Evolutionary conservation across 495 filamentous ascomycete species (phyloP), one percentile per base, ranked within the genome.

Genomic region (Penicillium lagena): DNA sequence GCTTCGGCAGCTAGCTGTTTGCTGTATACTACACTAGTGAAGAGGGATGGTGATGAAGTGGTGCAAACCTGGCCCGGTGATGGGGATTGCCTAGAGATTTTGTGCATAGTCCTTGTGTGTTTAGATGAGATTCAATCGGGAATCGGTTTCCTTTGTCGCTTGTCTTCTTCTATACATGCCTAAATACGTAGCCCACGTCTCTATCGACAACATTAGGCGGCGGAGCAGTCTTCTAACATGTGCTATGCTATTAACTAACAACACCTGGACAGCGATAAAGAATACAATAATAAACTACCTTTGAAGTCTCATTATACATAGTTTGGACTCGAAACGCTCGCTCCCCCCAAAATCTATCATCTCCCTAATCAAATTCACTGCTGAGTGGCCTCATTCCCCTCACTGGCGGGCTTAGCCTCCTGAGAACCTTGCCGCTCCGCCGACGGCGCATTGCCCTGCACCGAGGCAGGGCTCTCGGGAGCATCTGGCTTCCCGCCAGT

Each of bases 401-500:
- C 85, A 51, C 82, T 88, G 28, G 83, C 87, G 14, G 86, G 87
- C 66, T 83, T 85, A 7, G 87, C 75, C 45, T 75, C 68, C 44
- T 72, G 73, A 35, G 63, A 72, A 46, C 75, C 70, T 12, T 63
- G 55, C 45, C 70, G 66, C 54, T 83, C 78, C 39, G 77, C 75
- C 17, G 76, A 79, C 53, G 77, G 79, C 54, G 86, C 83, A 52
- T 83, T 56, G 9, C 49, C 80, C 37, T 77, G 79, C 40, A 81
- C 63, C 10, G 65, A 67, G 30, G 70, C 70, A 35, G 70, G 70
- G 34, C 56, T 52, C 44, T 71, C 67, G 13, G 67, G 67, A 1
- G 59, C 64, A n/a, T 64, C 46, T 40, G 60, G 45, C 35, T 55
- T 55, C 42, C 62, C 63, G 43, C 65, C 55, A 32, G 85, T 89